A percentile compares a stretch with the other conserved stretches of the same genome.
Evolutionary conservation across 1,284 basidiomycete species (phyloP).

Genomic region (Serendipita sp.): DNA sequence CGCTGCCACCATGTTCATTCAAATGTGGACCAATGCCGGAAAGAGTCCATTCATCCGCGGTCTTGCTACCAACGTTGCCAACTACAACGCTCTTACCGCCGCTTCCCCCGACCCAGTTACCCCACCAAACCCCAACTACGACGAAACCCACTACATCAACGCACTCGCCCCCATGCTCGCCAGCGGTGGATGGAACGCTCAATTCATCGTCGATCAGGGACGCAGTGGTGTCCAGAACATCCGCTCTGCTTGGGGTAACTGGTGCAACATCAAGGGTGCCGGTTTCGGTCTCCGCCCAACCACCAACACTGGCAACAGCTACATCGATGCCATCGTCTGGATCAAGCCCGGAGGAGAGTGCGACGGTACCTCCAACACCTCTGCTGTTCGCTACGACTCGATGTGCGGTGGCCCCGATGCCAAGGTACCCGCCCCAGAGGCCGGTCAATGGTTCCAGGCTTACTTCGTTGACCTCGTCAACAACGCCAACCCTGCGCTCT

Average conservation of each 20-base stretch:
- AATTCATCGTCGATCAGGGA: slow-evolving; percentile 52
- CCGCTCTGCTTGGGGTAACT: slow-evolving; percentile 37
- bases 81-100: slow-evolving; percentile 46
- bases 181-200: slow-evolving; percentile 37
- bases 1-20: slow-evolving; percentile 39
- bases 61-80: slow-evolving; percentile 49
- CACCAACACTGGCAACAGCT: slow-evolving; percentile 35
- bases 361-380: slow-evolving; percentile 47
- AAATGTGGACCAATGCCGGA: slow-evolving; percentile 35
- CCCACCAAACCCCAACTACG: slow-evolving; percentile 42
- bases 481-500: slow-evolving; percentile 40
- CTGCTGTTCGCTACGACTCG: slow-evolving; percentile 41
- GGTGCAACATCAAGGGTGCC: slow-evolving; percentile 48
- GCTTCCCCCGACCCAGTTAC: slow-evolving; percentile 43
- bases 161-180: slow-evolving; percentile 35
- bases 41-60: slow-evolving; percentile 41
- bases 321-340: slow-evolving; percentile 52
- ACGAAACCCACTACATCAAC: slow-evolving; percentile 46
- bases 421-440: slow-evolving; percentile 40
- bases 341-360: slow-evolving; percentile 56
- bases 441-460: slow-evolving; percentile 49
- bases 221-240: slow-evolving; percentile 48
- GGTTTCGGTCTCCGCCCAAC: slow-evolving; percentile 50
- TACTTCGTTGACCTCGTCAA: slow-evolving; percentile 42
- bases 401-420: slow-evolving; percentile 40